A percentile compares a stretch with the other conserved stretches of the same genome.
These are phyloP conservation scores for Metarhizium rileyi DNA, from an alignment of 2,329 filamentous ascomycete species.

Conservation along the genomic window DNA sequence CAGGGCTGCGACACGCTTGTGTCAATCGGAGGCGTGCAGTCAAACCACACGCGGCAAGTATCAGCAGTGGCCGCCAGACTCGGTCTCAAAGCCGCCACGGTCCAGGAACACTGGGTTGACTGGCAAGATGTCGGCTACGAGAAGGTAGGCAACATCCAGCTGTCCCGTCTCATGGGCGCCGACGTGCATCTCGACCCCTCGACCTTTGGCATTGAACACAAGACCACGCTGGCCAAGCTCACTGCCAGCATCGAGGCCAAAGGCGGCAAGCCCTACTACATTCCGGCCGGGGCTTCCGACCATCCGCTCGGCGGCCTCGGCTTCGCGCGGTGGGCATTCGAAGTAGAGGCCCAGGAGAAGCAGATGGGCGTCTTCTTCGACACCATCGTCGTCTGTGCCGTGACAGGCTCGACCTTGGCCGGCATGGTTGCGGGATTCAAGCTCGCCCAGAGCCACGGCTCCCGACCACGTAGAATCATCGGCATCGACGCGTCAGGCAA, in stretches of 20 bases:
- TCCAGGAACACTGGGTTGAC: constrained; percentile 60
- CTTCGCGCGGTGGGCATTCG: constrained; percentile 62
- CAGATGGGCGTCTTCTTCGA: constrained; percentile 56
- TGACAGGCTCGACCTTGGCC: constrained; percentile 61
- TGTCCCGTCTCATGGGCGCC: constrained; percentile 57
- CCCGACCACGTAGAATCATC: constrained; percentile 44
- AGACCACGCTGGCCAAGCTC: constrained; percentile 45
- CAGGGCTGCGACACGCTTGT: constrained; percentile 52
- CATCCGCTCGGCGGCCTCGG: constrained; percentile 61
- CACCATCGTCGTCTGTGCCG: constrained; percentile 57
- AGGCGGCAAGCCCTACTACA: constrained; percentile 59
- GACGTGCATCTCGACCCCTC: constrained; percentile 51
- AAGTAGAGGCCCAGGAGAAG: constrained; percentile 54
- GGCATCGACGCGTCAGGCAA: constrained; percentile 49
- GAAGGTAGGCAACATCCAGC: constrained; percentile 61
- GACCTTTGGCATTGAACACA: constrained; percentile 60
- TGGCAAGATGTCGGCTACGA: constrained; percentile 50
- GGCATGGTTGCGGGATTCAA: constrained; percentile 68
- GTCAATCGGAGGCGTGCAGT: constrained; percentile 58
- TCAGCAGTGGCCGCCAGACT: constrained; percentile 50
- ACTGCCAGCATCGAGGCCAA: constrained; percentile 39
- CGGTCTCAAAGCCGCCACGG: constrained; percentile 43
- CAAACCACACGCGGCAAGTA: constrained; percentile 60
- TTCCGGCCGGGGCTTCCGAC: constrained; percentile 61
- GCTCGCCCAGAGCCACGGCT: constrained; percentile 39